Percentiles rank a stretch among this genome's conserved stretches.
Conservation (phyloP, 2,329 filamentous ascomycete genomes). For the Diaporthe ampelina region DNA sequence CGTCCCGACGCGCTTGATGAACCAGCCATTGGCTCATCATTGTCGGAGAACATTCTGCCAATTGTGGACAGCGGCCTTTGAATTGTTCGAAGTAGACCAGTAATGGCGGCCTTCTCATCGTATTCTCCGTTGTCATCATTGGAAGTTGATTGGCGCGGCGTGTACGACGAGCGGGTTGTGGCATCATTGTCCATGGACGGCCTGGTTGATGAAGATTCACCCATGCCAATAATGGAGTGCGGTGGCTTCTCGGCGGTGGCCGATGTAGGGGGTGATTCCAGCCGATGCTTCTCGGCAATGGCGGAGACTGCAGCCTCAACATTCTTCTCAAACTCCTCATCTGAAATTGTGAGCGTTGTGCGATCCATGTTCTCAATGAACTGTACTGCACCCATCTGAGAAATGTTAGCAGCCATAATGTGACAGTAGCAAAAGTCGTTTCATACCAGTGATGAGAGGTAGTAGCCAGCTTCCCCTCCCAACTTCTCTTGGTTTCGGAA, state of each 20-base stretch:
- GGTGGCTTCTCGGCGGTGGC: constrained; percentile 62
- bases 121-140: constrained; percentile 65
- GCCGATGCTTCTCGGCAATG: constrained; percentile 89
- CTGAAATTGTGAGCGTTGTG: constrained; percentile 91
- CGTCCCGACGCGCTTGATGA: constrained; percentile 52
- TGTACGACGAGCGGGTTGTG: constrained; percentile 48
- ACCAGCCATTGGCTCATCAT: constrained; percentile 56
- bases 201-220: constrained; percentile 64
- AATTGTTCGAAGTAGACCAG: constrained; percentile 88
- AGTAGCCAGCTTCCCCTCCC: constrained; percentile 97
- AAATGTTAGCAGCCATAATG: background rate
- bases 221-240: constrained; percentile 44
- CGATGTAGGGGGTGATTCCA: constrained; percentile 61
- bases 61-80: constrained; percentile 93
- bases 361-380: constrained; percentile 98
- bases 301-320: constrained; percentile 97
- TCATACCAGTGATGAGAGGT: constrained; percentile 88
- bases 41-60: constrained; percentile 90
- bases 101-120: constrained; percentile 86
- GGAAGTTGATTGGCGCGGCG: constrained; percentile 68
- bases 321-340: constrained; percentile 95
- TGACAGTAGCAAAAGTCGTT: background rate
- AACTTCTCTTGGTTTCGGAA: constrained; percentile 99
- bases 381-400: constrained; percentile 90
- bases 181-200: constrained; percentile 59